A percentile compares a stretch with the other conserved stretches of the same genome.
phyloP scores from a whole-genome alignment of 169 alveolate genomes.

The Theileria equi region DNA sequence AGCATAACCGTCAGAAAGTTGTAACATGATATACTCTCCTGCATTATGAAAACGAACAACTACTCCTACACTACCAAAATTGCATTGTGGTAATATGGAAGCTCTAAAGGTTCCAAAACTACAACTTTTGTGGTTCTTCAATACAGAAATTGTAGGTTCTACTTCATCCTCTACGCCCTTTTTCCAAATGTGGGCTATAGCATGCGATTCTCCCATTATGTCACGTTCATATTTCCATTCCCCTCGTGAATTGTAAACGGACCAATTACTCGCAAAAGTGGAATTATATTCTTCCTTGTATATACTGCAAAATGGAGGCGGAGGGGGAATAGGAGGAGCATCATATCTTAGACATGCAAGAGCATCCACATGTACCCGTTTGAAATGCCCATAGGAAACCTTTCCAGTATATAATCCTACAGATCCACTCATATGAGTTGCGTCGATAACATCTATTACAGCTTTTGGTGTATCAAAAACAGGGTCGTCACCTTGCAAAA shows the following conservation, averaged over 20 bases:
- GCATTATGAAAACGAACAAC: slow-evolving; percentile 69
- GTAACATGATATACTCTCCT: slow-evolving; percentile 75
- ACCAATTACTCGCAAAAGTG: slow-evolving; percentile 31
- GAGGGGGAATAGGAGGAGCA: slow-evolving; percentile 63
- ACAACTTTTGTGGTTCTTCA: slow-evolving; percentile 73
- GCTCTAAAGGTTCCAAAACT: slow-evolving; percentile 71
- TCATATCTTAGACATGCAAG: slow-evolving; percentile 73
- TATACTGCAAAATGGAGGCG: slow-evolving; percentile 78
- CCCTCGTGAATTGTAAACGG: slow-evolving; percentile 37
- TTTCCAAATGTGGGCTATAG: slow-evolving; percentile 69
- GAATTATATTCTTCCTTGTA: slow-evolving; percentile 39
- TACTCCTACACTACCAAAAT: slow-evolving; percentile 74
- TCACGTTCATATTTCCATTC: slow-evolving; percentile 71
- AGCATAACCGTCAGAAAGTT: slow-evolving; percentile 68
- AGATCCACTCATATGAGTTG: slow-evolving; percentile 74
- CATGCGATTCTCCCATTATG: slow-evolving; percentile 78
- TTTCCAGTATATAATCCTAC: slow-evolving; percentile 78
- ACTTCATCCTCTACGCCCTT: slow-evolving; percentile 27
- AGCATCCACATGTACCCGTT: slow-evolving; percentile 69
- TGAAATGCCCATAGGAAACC: slow-evolving; percentile 70
- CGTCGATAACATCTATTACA: slow-evolving; percentile 74
- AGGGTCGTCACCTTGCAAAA: slow-evolving; percentile 59
- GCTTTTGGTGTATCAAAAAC: slow-evolving; percentile 66
- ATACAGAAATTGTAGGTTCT: slow-evolving; percentile 67
- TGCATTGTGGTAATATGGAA: slow-evolving; percentile 76